Evolutionary conservation across 495 filamentous ascomycete genomes (phyloP), one percentile per base, ranked within the genome.

Genomic region (Aspergillus incahuasiensis): DNA sequence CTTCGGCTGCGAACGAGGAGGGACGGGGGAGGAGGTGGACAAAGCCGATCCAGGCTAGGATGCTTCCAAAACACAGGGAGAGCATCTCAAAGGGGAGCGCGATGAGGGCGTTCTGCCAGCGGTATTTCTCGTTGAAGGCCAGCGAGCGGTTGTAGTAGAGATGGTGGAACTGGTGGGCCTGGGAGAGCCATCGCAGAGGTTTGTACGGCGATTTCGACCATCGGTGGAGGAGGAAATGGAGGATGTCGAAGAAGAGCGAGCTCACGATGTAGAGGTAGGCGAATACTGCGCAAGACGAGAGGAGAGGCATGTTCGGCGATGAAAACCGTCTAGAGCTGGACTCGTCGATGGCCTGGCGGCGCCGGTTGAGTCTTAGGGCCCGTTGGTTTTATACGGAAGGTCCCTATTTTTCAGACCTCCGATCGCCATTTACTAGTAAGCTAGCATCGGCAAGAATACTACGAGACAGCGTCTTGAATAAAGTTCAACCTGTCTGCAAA

Each of bases 141-240:
- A 64, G 50, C 16, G 57, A 53, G 0, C 53, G 59, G 3, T 55
- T 62, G 48, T 59, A 64, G 46, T 62, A 64, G 5, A 64, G 62
- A 30, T 64, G 62, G 41, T 64, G 62, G 46, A 35, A 64, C 35
- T 54, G 56, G 38, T 64, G 62, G 15, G 48, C 51, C n/a, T 39
- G 59, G 20, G 53, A 58, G 4, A 64, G 59, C 12, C 41, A 35
- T 51, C 54, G 55, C 2, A 64, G 51, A 15, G 57, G 19, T 48
- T 35, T 48, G 47, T 55, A 61, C n/a, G 39, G 55, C 1, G 62
- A 62, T 15, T 30, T 50, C 8, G 51, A 44, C 59, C 59, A 61
- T 40, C 50, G 56, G 22, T 64, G 62, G 19, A 62, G 49, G 38
- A 57, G 18, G 19, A 43, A 55, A 34, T 64, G 62, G 11, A 56